Base-by-base conservation (phyloP, 1,139 yeast species). In the Pichia sp. region DNA sequence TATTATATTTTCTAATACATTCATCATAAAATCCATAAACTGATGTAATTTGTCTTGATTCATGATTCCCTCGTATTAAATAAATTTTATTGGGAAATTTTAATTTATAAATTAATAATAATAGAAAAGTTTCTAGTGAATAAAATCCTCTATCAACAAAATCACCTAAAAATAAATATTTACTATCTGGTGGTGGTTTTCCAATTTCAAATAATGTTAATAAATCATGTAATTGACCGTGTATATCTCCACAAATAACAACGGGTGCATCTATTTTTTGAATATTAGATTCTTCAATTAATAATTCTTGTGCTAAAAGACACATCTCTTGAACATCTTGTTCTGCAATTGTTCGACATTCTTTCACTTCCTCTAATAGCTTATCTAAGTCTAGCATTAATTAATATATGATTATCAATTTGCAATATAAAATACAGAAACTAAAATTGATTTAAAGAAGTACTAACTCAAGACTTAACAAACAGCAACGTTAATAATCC, bases 21-120 rank as follows among this genome's bases (percentile, higher is more conserved):
- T 89, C 97, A 59, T 89, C 96, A 62, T 89, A 89, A 61, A 89
- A 89, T 25, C 97, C 96, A 62, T 89, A 89, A 33, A 89, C 96
- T 40, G 90, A 90, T 11, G 96, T 89, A 60, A 89, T 89, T 60
- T 87, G 96, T 54, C 96, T 72, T n/a, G 94, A 82, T 60, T 89
- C 97, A 63, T 89, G 97, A 62, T 89, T 89, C 20, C 97, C 97
- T 61, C 97, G 72, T 42, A 89, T 77, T 41, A 89, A 73, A 11
- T 89, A 85, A 43, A 89, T 81, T 55, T 92, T 71, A 58, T 80
- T 86, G 4, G 96, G 96, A 60, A 87, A 87, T 58, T 96, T 70
- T 42, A 89, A 82, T 62, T 89, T 89, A 52, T 74, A 64, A 43
- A 76, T 80, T 55, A 67, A 82, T 73, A 64, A 76, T 29, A 62